Evolutionary conservation across 179 eudicot species (phyloP).

Genomic region (Drosera spatulata): DNA sequence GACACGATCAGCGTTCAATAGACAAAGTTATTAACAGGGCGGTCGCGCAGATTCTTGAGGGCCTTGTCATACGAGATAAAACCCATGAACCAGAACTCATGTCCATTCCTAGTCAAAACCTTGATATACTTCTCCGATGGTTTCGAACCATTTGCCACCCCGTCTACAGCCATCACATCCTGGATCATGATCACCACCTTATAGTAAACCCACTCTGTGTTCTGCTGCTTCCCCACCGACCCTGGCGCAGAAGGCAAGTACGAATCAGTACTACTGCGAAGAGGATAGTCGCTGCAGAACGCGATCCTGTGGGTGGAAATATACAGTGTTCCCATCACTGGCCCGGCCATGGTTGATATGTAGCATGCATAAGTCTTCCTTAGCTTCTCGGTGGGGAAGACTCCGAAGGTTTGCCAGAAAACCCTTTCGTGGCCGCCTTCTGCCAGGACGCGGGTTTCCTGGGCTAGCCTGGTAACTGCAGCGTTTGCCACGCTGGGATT

Average conservation of each 20-base stretch:
- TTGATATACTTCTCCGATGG: slow-evolving; percentile 20
- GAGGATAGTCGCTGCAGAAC: slow-evolving; percentile 27
- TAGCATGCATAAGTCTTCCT: slow-evolving; percentile 20
- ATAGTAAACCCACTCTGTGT: slow-evolving; percentile 20
- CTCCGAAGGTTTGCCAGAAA: slow-evolving; percentile 21
- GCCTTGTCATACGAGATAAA: slow-evolving; percentile 28
- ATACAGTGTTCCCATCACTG: slow-evolving; percentile 32
- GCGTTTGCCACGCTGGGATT: slow-evolving; percentile 22
- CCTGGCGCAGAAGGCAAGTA: slow-evolving; percentile 1
- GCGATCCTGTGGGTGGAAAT: slow-evolving; percentile 22
- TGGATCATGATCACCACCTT: slow-evolving; percentile 20
- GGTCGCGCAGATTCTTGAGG: slow-evolving; percentile 17
- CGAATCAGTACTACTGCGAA: neutral
- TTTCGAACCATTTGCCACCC: slow-evolving; percentile 6
- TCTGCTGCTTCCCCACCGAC: slow-evolving; percentile 4
- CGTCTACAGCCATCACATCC: slow-evolving; percentile 18
- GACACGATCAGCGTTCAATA: too few relatives aligned
- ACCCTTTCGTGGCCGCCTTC: slow-evolving; percentile 23
- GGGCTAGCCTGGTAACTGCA: slow-evolving; percentile 22
- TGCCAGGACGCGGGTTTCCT: slow-evolving; percentile 17
- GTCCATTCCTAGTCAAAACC: slow-evolving; percentile 22
- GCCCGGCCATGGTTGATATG: slow-evolving; percentile 19
- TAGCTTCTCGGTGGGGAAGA: slow-evolving; percentile 15
- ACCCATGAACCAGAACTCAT: slow-evolving; percentile 39
- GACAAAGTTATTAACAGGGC: too few relatives aligned